Conservation (phyloP, 306 rosid species). For the Gleditsia sinensis region DNA sequence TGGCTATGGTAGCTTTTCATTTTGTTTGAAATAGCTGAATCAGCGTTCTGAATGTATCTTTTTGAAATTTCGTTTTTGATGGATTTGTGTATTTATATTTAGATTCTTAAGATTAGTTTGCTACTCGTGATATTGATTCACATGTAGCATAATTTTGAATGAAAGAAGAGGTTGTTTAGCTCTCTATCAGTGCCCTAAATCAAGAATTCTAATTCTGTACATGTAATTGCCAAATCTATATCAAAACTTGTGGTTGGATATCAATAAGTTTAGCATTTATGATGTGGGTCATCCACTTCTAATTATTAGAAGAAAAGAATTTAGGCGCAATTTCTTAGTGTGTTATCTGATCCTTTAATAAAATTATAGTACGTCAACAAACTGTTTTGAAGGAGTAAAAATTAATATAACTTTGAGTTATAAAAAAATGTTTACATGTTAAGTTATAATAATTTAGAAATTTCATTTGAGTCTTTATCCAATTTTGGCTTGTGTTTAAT, state of each 20-base stretch:
- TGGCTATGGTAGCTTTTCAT: constrained; percentile 50
- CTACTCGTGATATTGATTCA: constrained; percentile 28
- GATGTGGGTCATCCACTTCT: too few species aligned
- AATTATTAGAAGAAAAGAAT: too few species aligned
- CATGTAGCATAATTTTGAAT: constrained; percentile 11
- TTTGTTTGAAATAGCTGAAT: constrained; percentile 44
- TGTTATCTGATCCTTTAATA: too few species aligned
- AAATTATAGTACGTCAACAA: too few species aligned
- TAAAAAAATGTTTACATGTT: too few species aligned
- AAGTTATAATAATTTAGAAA: too few species aligned
- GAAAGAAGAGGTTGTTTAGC: neutral
- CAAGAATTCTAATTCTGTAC: neutral
- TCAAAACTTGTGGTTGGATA: neutral
- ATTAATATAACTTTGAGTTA: too few species aligned
- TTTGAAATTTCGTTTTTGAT: constrained; percentile 3
- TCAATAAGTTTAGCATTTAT: neutral
- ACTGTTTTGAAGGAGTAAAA: too few species aligned
- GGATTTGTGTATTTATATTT: constrained; percentile 33
- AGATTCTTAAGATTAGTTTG: constrained; percentile 28
- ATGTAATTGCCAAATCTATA: neutral
- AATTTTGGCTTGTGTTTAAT: too few species aligned
- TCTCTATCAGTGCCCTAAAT: neutral
- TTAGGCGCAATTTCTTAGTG: too few species aligned
- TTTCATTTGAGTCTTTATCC: too few species aligned
- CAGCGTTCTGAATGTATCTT: constrained; percentile 25